Base-by-base conservation (phyloP, 306 rosid species). In the Fragaria vesca region DNA sequence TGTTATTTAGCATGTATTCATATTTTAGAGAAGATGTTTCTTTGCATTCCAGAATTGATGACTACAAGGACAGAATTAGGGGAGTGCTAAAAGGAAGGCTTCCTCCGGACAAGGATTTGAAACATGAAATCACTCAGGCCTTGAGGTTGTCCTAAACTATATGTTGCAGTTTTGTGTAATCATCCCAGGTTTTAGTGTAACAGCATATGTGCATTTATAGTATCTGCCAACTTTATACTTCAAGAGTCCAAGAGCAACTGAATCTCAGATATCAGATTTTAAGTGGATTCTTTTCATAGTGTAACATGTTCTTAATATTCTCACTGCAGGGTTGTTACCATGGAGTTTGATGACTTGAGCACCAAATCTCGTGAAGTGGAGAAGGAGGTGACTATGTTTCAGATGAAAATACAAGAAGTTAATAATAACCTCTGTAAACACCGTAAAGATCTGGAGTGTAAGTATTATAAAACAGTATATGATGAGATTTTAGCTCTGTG, bases 31-130 rank as follows among this genome's bases (percentile, higher is more conserved):
- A 68, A 76, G 57, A 72, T 76, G 79, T 34, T 81, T 69, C 48
- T 51, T 84, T 85, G 66, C 43, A 79, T 84, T 79, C 69, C 83
- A 95, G 97, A 87, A 71, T 90, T 51, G 95, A 95, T 76, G 97
- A 91, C 34, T 81, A 87, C 83, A 90, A 83, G 76, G 98, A 92
- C 81, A 92, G 81, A 81, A 86, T 92, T 83, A 89, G 89, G 86
- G 92, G 85, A 77, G 97, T 86, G 72, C 88, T 95, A 58, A 92
- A 89, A 77, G 98, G 97, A 74, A 91, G 97, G 85, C 79, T 95
- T 74, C 98, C 98, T 85, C 76, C 76, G 12, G 98, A 92, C 76
- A 92, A 92, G 86, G 98, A 95, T 76, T 73, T 95, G 88, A 92
- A 88, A 83, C 89, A 74, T 80, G 98, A 95, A 87, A 82, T 95